phyloP scores from a whole-genome alignment of 2,329 filamentous ascomycete genomes.

The Chrysosphaeria jannelii region DNA sequence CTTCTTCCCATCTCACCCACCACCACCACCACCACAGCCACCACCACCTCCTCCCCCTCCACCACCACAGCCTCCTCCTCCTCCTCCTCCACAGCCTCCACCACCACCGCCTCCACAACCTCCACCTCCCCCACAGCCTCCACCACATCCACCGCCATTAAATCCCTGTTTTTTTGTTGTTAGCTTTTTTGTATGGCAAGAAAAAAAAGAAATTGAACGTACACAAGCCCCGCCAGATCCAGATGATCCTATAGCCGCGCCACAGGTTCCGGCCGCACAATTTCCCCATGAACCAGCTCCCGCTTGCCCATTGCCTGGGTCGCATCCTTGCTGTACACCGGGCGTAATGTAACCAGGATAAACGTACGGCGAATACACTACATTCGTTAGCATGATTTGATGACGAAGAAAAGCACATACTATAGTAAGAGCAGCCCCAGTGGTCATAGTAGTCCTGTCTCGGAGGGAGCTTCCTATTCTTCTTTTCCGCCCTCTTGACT shows the following conservation, averaged over 20 bases:
- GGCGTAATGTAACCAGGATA: constrained; percentile 14
- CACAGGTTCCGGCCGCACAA: constrained; percentile 19
- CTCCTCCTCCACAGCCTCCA: neutral
- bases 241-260: constrained; percentile 13
- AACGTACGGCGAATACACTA: constrained; percentile 16
- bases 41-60: too few species aligned
- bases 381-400: neutral
- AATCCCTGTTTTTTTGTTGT: too few species aligned
- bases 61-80: neutral
- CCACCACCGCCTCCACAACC: constrained; percentile 1
- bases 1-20: too few species aligned
- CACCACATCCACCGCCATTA: constrained; percentile 4
- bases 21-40: too few species aligned
- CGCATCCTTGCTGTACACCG: constrained; percentile 14
- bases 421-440: constrained; percentile 21
- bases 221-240: constrained; percentile 14
- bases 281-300: constrained; percentile 11
- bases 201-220: constrained; percentile 6
- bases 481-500: constrained; percentile 16
- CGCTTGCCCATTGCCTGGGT: constrained; percentile 9
- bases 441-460: constrained; percentile 19
- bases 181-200: neutral
- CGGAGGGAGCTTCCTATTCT: constrained; percentile 16
- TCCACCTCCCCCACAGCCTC: constrained; percentile 3
- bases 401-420: constrained; percentile 1